Conservation (phyloP, 2,329 filamentous ascomycete genomes). For the Microdochium bolleyi region DNA sequence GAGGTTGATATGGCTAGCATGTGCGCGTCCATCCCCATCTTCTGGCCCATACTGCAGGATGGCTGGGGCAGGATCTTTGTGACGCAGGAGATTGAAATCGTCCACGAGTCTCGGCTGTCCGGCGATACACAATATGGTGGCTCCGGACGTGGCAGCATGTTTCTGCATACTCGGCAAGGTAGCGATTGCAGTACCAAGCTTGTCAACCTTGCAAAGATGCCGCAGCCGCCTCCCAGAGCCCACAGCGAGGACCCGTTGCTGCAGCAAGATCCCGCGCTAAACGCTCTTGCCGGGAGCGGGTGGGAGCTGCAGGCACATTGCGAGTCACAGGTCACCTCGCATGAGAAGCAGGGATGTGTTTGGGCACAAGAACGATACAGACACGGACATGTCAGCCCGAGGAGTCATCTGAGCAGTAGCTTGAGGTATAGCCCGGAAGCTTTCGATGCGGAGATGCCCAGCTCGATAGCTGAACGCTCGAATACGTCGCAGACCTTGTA, state of each 20-base stretch:
- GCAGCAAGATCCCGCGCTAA: neutral
- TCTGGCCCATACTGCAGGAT: slow-evolving; percentile 21
- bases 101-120: slow-evolving; percentile 1
- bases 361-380: neutral
- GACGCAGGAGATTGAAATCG: slow-evolving; percentile 22
- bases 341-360: neutral
- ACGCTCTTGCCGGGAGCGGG: neutral
- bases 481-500: neutral
- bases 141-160: neutral
- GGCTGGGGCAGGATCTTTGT: slow-evolving; percentile 23
- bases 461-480: neutral
- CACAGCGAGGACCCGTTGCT: neutral
- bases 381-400: neutral
- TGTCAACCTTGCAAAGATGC: neutral
- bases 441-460: neutral
- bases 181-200: neutral
- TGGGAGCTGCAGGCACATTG: neutral
- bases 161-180: neutral
- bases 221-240: neutral
- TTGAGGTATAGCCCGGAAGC: neutral
- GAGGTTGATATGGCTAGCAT: slow-evolving; percentile 24
- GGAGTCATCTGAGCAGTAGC: neutral
- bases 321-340: neutral
- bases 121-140: neutral
- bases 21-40: slow-evolving; percentile 22